phyloP scores from a whole-genome alignment of 257 asterid species.

The Solanum appendiculatum region DNA sequence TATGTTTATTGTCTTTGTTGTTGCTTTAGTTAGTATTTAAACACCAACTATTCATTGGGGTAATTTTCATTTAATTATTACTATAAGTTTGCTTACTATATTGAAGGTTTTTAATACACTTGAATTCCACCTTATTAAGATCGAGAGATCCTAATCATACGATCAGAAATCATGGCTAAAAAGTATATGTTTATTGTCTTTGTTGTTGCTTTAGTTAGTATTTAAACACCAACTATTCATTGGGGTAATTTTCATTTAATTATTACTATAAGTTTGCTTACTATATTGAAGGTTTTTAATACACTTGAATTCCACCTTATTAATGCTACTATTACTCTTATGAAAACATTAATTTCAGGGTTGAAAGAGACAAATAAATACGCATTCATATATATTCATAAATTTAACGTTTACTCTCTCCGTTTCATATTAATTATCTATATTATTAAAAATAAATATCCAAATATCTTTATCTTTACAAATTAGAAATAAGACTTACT shows the following conservation, averaged over 20 bases:
- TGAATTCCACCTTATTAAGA: too few relatives aligned
- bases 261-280: background rate
- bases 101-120: too few relatives aligned
- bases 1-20: background rate
- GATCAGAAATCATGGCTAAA: background rate
- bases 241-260: background rate
- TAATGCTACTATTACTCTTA: background rate
- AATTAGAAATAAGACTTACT: background rate
- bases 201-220: background rate
- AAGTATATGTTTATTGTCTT: background rate
- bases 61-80: background rate
- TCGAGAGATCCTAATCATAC: background rate
- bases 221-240: background rate
- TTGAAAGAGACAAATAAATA: background rate
- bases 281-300: background rate
- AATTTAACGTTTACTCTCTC: background rate
- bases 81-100: too few relatives aligned
- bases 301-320: background rate
- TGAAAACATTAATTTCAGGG: background rate
- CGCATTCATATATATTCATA: background rate
- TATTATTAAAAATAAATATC: background rate
- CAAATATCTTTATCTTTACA: background rate
- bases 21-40: background rate
- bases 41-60: background rate
- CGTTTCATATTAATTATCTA: background rate